Conservation (phyloP, 1,284 basidiomycete species). For the Marasmius sp. region DNA sequence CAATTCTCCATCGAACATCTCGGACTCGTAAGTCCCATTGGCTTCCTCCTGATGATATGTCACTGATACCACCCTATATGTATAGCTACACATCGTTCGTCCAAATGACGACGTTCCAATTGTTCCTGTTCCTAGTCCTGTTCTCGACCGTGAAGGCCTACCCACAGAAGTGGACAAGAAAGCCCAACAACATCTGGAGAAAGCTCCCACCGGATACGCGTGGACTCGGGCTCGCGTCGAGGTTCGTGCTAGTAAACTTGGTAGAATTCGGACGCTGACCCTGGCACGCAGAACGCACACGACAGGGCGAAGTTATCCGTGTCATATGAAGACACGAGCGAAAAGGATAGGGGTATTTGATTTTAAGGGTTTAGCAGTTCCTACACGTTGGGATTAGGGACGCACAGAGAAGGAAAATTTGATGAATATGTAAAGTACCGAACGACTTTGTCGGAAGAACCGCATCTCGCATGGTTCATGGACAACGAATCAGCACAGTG, state of each 20-base stretch:
- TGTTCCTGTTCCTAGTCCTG: constrained; percentile 13
- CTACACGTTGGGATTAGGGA: constrained; percentile 10
- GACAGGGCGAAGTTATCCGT: constrained; percentile 1
- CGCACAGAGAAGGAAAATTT: no score
- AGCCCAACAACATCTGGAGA: constrained; percentile 2
- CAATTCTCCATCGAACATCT: constrained; percentile 26
- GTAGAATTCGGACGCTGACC: background rate
- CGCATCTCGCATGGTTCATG: no score
- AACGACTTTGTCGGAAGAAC: no score
- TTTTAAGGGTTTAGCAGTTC: constrained; percentile 12
- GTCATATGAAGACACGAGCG: constrained; percentile 7
- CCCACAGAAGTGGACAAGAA: constrained; percentile 13
- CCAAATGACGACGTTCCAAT: constrained; percentile 10
- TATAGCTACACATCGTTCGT: constrained; percentile 13
- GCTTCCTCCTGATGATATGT: background rate
- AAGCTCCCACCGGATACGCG: constrained; percentile 8
- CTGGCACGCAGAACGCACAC: constrained; percentile 6
- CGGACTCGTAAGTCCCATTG: constrained; percentile 2
- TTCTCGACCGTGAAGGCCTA: constrained; percentile 12
- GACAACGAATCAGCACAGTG: no score
- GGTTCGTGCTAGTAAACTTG: background rate
- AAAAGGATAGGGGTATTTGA: constrained; percentile 6
- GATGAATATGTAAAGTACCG: no score
- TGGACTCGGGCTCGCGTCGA: constrained; percentile 13
- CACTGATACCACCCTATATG: background rate